These are phyloP conservation scores for Wickerhamomyces rabaulensis DNA, from an alignment of 805 yeast genomes.

Conservation along the genomic window DNA sequence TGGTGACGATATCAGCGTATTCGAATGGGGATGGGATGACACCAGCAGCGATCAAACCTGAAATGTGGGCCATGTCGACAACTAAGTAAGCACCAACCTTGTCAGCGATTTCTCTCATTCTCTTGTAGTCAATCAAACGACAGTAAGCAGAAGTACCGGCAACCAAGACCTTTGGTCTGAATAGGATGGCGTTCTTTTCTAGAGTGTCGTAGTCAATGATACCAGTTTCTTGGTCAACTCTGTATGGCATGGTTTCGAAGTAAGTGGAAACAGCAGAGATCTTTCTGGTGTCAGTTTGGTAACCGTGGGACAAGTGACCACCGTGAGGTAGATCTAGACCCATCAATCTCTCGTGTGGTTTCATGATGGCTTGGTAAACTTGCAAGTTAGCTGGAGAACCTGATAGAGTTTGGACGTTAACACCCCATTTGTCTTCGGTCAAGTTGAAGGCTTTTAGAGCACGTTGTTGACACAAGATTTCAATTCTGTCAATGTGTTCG, in stretches of 20 bases:
- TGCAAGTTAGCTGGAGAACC: slow-evolving; percentile 97
- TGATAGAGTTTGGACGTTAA: slow-evolving; percentile 89
- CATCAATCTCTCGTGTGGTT: slow-evolving; percentile 91
- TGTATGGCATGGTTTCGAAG: slow-evolving; percentile 97
- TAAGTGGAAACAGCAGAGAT: slow-evolving; percentile 90
- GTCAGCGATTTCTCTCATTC: slow-evolving; percentile 88
- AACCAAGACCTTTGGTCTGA: slow-evolving; percentile 91
- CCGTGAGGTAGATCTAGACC: slow-evolving; percentile 98
- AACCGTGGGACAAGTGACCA: slow-evolving; percentile 96
- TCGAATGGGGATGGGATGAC: slow-evolving; percentile 91
- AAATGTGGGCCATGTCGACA: slow-evolving; percentile 96
- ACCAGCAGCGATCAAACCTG: slow-evolving; percentile 93
- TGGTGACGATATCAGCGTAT: slow-evolving; percentile 92
- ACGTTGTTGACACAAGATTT: slow-evolving; percentile 82
- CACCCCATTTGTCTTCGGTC: slow-evolving; percentile 88
- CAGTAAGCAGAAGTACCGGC: slow-evolving; percentile 98
- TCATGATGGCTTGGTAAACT: slow-evolving; percentile 83
- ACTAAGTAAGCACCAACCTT: slow-evolving; percentile 88
- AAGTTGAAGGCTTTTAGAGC: slow-evolving; percentile 81
- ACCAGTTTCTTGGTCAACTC: slow-evolving; percentile 82
- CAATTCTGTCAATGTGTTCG: slow-evolving; percentile 89
- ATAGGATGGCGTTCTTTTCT: slow-evolving; percentile 74
- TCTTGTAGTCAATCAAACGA: slow-evolving; percentile 81
- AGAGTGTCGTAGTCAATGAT: slow-evolving; percentile 86
- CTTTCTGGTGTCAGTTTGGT: slow-evolving; percentile 85